Percentiles rank a stretch among this genome's conserved stretches.
Evolutionary conservation across 257 asterid genomes (phyloP).

Genomic region (Lithospermum erythrorhizon): DNA sequence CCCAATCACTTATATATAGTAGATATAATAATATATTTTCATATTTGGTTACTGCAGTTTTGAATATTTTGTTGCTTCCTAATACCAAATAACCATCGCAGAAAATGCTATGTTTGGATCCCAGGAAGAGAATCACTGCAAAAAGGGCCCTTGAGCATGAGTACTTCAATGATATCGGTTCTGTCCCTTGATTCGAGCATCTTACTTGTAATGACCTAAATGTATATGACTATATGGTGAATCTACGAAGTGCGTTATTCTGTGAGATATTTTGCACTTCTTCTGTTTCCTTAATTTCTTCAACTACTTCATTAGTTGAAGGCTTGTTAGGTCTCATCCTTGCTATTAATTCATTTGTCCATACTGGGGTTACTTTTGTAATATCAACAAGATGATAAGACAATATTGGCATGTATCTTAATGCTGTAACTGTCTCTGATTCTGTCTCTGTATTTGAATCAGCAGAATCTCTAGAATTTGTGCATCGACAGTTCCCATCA

Average conservation of each 20-base stretch:
- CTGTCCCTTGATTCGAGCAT: conserved; percentile 36
- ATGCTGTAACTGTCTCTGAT: no score
- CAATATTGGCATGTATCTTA: neutral
- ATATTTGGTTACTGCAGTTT: neutral
- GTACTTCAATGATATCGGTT: conserved; percentile 70
- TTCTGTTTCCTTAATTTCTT: conserved; percentile 14
- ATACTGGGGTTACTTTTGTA: neutral
- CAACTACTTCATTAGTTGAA: no score
- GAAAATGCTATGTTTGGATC: conserved; percentile 72
- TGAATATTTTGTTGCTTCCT: neutral
- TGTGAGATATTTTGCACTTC: conserved; percentile 24
- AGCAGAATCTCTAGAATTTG: no score
- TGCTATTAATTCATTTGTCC: neutral
- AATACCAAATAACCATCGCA: conserved; percentile 8
- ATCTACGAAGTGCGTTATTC: conserved; percentile 14
- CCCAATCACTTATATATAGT: no score
- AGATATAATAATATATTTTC: no score
- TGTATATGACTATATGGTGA: conserved; percentile 50
- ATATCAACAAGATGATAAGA: neutral
- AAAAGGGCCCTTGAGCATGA: conserved; percentile 80
- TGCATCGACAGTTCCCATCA: no score
- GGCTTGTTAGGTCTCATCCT: no score
- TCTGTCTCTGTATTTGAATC: no score
- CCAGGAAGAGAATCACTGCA: conserved; percentile 84
- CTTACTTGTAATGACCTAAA: conserved; percentile 22